Evolutionary conservation across 106 monocot genomes (phyloP).

Genomic region (Apostasia shenzhenica): DNA sequence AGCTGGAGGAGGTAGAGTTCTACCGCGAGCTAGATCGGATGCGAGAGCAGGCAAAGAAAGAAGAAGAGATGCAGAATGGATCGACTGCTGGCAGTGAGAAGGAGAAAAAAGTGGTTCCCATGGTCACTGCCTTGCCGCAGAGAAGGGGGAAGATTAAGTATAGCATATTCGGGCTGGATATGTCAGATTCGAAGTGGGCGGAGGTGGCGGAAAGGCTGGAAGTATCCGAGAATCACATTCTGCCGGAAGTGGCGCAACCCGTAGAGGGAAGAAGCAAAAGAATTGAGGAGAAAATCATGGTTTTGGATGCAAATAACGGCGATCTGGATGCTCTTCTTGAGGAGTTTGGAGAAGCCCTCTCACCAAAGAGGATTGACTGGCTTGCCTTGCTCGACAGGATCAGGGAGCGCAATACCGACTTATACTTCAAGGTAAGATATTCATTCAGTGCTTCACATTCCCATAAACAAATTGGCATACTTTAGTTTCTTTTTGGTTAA

Average conservation of each 20-base stretch:
- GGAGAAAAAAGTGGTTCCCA: not conserved
- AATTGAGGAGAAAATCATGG: slow-evolving; percentile 53
- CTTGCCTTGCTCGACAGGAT: slow-evolving; percentile 65
- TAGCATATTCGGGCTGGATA: slow-evolving; percentile 75
- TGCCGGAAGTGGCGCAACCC: slow-evolving; percentile 40
- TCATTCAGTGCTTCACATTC: slow-evolving; percentile 2
- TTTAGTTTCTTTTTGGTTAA: too few species aligned
- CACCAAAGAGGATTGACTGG: slow-evolving; percentile 77
- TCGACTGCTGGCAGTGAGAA: not conserved
- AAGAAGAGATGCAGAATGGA: slow-evolving; percentile 9
- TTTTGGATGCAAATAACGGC: slow-evolving; percentile 39
- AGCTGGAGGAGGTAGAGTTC: slow-evolving; percentile 75
- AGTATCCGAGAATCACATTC: slow-evolving; percentile 36
- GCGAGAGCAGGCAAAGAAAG: slow-evolving; percentile 23
- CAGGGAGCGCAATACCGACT: slow-evolving; percentile 32
- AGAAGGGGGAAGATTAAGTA: slow-evolving; percentile 73
- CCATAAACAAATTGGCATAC: not conserved
- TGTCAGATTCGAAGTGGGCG: slow-evolving; percentile 65
- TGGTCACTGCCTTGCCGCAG: slow-evolving; percentile 38
- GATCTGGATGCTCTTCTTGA: slow-evolving; percentile 31
- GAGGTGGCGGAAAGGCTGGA: slow-evolving; percentile 47
- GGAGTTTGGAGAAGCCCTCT: slow-evolving; percentile 57
- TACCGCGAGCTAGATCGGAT: slow-evolving; percentile 35
- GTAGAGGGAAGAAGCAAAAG: slow-evolving; percentile 61
- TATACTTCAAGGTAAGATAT: slow-evolving; percentile 75